Evolutionary conservation across 805 yeast genomes (phyloP), one percentile per base, ranked within the genome.

Genomic region (Ogataea paraovalis): DNA sequence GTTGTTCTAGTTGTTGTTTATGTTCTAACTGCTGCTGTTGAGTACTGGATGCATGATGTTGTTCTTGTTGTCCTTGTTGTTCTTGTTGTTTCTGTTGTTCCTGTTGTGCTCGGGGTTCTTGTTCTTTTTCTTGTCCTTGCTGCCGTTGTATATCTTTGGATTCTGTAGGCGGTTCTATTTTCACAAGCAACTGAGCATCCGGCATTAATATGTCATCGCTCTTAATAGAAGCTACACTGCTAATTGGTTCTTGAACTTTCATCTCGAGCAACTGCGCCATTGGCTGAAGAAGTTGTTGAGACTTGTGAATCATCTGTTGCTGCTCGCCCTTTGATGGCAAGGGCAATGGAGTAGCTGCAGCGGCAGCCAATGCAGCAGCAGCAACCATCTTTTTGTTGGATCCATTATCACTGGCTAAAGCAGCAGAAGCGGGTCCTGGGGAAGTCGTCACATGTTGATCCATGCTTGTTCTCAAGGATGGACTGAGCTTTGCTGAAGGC

Each of bases 311-410:
- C 41, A 44, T 41, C 38, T 44, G 27, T 14, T 39, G 51, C 8
- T 30, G 34, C n/a, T 59, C 57, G 22, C 39, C 41, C 28, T 50
- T 50, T 2, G 53, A 39, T 39, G 59, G 45, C 16, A 75, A 59
- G 3, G 90, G 90, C 32, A 86, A 61, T 5, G 34, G 34, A 14
- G 80, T 75, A 13, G 82, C 87, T 2, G 91, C 91, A 0, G 92
- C 94, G 0, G 87, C 88, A 3, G 90, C 89, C 43, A 86, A 69
- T 0, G 92, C 92, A 8, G 91, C 92, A 1, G 94, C 94, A 0
- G 92, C 94, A 8, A 85, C 84, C 56, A 76, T 73, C 0, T 87
- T 88, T 56, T 81, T 77, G 45, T 65, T 65, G 8, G 62, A 59
- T n/a, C 61, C 58, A 34, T 50, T 52, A 4, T 59, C 63, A 28